phyloP scores from a whole-genome alignment of 2,329 filamentous ascomycete species.

The Magnaporthiopsis incrustans region DNA sequence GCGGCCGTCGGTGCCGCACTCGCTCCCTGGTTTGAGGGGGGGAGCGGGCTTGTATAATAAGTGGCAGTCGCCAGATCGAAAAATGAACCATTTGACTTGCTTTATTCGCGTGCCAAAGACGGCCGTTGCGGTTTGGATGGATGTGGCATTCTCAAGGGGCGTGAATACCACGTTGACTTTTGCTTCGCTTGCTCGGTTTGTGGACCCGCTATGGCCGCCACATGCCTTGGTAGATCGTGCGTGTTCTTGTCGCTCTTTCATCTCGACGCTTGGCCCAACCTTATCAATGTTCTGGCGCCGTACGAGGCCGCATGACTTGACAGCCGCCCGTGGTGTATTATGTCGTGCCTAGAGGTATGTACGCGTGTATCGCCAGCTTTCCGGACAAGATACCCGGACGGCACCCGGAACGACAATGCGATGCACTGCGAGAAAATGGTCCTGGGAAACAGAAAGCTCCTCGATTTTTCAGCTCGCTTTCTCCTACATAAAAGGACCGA shows the following conservation, averaged over 20 bases:
- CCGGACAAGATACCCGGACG: background rate
- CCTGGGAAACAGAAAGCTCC: background rate
- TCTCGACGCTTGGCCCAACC: no score
- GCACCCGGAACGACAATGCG: background rate
- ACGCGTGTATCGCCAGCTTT: no score
- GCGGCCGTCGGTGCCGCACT: background rate
- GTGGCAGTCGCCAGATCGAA: conserved; percentile 3
- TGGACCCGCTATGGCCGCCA: no score
- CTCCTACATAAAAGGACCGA: background rate
- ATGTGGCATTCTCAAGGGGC: background rate
- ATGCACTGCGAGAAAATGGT: background rate
- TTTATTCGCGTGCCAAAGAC: background rate
- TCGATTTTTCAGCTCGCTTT: background rate
- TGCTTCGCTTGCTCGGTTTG: no score
- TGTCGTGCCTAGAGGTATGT: no score
- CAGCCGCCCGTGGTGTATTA: no score
- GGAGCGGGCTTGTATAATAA: conserved; percentile 11
- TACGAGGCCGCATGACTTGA: no score
- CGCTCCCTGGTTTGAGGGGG: background rate
- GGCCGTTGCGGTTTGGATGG: background rate
- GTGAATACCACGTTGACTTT: no score
- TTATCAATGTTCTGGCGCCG: no score
- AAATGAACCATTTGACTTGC: background rate
- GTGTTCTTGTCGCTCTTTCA: no score
- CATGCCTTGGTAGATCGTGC: no score